Evolutionary conservation across 176 grass and related monocot genomes (phyloP), one percentile per base, ranked within the genome.

Genomic region (Raddia distichophylla): DNA sequence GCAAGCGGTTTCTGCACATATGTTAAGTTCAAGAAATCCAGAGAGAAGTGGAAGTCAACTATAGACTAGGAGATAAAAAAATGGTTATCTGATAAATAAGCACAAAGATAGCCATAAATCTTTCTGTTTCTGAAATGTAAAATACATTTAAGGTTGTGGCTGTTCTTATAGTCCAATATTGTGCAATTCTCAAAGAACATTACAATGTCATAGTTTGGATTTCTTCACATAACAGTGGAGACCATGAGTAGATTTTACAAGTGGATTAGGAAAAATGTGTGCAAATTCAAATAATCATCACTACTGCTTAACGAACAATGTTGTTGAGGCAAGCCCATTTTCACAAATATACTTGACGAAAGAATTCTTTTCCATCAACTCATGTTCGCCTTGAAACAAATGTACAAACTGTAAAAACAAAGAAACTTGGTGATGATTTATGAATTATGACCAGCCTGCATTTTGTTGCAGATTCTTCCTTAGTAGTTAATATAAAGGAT

Each of bases 331-430:
- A 43, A 43, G 70, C 37, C 64, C 47, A 78, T 73, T 70, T 64
- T 9, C 54, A 68, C 69, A 51, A 49, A 90, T 81, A 40, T 75
- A 97, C 95, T 92, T 94, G 88, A 53, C 95, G 92, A 84, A 98
- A 98, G 67, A 98, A 98, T 59, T 95, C 95, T 78, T 98, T 95
- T 77, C 95, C 95, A 88, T 98, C 95, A 74, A 98, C 90, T 86
- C 88, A 76, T 44, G 92, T 90, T 80, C 90, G 86, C 54, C 82
- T 92, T 94, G 82, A 89, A 83, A 83, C 37, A 89, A 80, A 86
- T 70, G 14, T 57, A 67, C 62, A 59, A 15, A 63, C 18, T 51
- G 64, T 69, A 32, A 54, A 58, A 74, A n/a, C 5, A 43, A 7
- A 75, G 18, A 8, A 22, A 62, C 48, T 54, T 43, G 17, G 4